Evolutionary conservation across 768 basidiomycete species (phyloP).

Genomic region (Candolleomyces eurysporus): DNA sequence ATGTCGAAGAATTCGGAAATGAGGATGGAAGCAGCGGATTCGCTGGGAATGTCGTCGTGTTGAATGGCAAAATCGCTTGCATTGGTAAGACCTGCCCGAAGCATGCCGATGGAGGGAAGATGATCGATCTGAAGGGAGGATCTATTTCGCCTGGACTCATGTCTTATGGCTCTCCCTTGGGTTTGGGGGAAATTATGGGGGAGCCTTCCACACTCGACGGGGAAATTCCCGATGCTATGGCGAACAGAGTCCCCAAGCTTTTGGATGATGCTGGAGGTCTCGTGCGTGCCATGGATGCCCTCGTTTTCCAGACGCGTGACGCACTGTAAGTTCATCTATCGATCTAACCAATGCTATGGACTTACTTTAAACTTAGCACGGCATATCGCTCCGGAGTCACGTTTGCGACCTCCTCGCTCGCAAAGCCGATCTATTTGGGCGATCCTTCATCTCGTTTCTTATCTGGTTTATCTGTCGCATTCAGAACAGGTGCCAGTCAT

Average conservation of each 20-base stretch:
- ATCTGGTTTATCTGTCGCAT: conserved; percentile 59
- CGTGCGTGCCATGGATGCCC: conserved; percentile 61
- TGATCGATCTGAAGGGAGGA: conserved; percentile 70
- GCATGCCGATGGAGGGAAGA: conserved; percentile 17
- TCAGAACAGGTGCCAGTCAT: conserved; percentile 55
- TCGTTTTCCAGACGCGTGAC: neutral
- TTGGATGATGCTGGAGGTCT: conserved; percentile 53
- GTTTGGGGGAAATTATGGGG: conserved; percentile 69
- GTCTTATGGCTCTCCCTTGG: conserved; percentile 67
- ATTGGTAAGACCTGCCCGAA: conserved; percentile 34
- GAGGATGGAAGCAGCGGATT: conserved; percentile 9
- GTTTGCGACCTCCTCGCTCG: conserved; percentile 49
- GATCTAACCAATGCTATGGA: too few relatives aligned
- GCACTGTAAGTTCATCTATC: too few relatives aligned
- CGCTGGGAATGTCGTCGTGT: conserved; percentile 38
- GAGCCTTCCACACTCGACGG: conserved; percentile 72
- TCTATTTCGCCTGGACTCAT: conserved; percentile 63
- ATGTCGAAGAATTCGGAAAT: conserved; percentile 28
- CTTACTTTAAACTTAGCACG: conserved; percentile 33
- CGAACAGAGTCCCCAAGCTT: conserved; percentile 36
- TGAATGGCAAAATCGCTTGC: conserved; percentile 54
- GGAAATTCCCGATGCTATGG: conserved; percentile 55
- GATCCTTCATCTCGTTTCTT: conserved; percentile 43
- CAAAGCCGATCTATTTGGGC: conserved; percentile 40
- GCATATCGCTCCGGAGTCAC: conserved; percentile 71